Evolutionary conservation across 352 stramenopile genomes (phyloP).

Genomic region (Phytophthora vignae): DNA sequence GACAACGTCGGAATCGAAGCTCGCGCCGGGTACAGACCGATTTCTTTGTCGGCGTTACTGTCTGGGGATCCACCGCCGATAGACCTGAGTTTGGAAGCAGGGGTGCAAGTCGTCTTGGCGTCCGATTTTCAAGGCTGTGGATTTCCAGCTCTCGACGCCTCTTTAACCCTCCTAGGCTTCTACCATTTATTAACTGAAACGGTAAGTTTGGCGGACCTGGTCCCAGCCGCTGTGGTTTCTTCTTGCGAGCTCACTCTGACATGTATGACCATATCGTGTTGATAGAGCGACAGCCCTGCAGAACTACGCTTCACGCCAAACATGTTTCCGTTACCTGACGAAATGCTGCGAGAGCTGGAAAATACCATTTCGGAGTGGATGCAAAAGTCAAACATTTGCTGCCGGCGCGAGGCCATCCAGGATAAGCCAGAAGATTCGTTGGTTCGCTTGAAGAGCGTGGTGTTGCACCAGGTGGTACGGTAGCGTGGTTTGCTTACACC

Average conservation of each 20-base stretch:
- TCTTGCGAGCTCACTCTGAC: background rate
- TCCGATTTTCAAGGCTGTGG: conserved; percentile 71
- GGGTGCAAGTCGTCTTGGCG: conserved; percentile 47
- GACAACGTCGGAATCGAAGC: conserved; percentile 3
- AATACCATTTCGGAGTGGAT: conserved; percentile 43
- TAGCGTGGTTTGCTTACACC: conserved; percentile 1
- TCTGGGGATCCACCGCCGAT: conserved; percentile 31
- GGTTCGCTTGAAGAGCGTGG: conserved; percentile 39
- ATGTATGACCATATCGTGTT: background rate
- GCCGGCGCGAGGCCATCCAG: conserved; percentile 1
- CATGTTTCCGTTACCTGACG: conserved; percentile 60
- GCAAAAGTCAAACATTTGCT: conserved; percentile 29
- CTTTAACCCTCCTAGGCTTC: conserved; percentile 58
- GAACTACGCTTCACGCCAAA: conserved; percentile 69
- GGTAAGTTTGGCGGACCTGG: conserved; percentile 5
- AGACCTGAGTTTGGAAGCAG: conserved; percentile 31
- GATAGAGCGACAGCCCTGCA: conserved; percentile 28
- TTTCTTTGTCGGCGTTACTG: conserved; percentile 47
- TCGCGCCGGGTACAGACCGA: conserved; percentile 1
- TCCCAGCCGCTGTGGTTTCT: background rate
- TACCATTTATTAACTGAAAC: conserved; percentile 55
- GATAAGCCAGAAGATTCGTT: conserved; percentile 23
- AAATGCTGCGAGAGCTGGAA: conserved; percentile 72
- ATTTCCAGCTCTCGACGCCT: conserved; percentile 62
- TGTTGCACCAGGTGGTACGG: conserved; percentile 21